Base-by-base conservation (phyloP, 192 early-diverging fungal genomes). In the Paraglomus brasilianum region DNA sequence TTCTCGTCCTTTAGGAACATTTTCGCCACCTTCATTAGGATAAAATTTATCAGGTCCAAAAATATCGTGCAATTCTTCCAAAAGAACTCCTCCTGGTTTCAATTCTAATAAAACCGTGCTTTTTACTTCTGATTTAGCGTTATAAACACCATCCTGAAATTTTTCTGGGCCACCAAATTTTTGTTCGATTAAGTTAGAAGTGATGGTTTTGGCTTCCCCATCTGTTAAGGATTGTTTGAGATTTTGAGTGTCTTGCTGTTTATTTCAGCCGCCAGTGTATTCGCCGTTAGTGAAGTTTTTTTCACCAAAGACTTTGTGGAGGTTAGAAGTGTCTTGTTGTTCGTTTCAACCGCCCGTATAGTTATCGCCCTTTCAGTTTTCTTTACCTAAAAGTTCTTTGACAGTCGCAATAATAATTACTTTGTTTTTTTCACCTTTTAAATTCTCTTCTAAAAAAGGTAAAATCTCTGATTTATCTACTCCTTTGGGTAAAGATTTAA, bases 261-360 rank as follows among this genome's bases (percentile, higher is more conserved):
- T 53, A 53, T 53, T 53, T 53, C 52, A 53, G n/a, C 52, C 52
- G 9, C 52, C 52, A 22, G n/a, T 53, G 22, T 53, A 53, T 21
- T 53, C 52, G 52, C 52, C 52, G n/a, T 53, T 53, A 6, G 6
- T 53, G 19, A 53, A 53, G 52, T 53, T 53, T 53, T 53, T 17
- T 6, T 6, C 6, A 10, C n/a, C n/a, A 21, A 53, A 53, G 19
- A 53, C 52, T 53, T 53, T 53, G n/a, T 53, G 52, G 52, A 53
- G 14, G n/a, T 53, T 53, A 21, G 52, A 6, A 17, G 52, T 53
- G 52, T 53, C 52, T 53, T 53, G 52, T 6, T 53, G 6, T 53
- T 53, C 52, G 19, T 53, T 53, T 53, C 52, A 53, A 17, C 52
- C 52, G 14, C 52, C 9, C 19, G 9, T 9, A 21, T n/a, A 53